A percentile compares a stretch with the other conserved stretches of the same genome.
Conservation (phyloP, 495 filamentous ascomycete species). For the Penicillium salamii region DNA sequence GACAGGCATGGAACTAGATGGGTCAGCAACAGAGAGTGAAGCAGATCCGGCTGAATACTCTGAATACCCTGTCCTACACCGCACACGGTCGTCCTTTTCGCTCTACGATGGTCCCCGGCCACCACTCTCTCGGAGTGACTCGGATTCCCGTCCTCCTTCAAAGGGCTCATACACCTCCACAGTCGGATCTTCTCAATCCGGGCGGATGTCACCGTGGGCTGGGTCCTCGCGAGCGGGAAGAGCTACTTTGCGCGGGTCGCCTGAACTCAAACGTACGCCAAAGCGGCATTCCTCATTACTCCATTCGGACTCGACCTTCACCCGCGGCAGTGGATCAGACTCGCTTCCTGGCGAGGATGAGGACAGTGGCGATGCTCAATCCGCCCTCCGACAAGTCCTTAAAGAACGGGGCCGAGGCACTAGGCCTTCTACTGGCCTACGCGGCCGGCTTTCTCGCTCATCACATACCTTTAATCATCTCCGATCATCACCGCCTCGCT, state of each 20-base stretch:
- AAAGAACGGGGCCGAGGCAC: slow-evolving; percentile 58
- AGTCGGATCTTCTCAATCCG: slow-evolving; percentile 40
- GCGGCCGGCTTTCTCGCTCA: slow-evolving; percentile 27
- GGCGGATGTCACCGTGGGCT: slow-evolving; percentile 43
- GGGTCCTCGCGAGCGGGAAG: slow-evolving; percentile 30
- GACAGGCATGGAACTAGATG: slow-evolving; percentile 45
- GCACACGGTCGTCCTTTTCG: slow-evolving; percentile 60
- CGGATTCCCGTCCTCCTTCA: slow-evolving; percentile 50
- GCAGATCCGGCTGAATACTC: slow-evolving; percentile 61
- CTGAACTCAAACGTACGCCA: slow-evolving; percentile 37
- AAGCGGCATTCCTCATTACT: slow-evolving; percentile 35
- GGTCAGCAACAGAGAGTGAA: slow-evolving; percentile 47
- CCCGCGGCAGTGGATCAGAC: slow-evolving; percentile 46
- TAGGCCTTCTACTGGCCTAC: slow-evolving; percentile 32
- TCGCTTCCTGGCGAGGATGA: slow-evolving; percentile 52
- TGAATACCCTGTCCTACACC: slow-evolving; percentile 63
- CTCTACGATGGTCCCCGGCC: slow-evolving; percentile 52
- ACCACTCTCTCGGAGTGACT: slow-evolving; percentile 50
- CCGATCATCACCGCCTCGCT: slow-evolving; percentile 45
- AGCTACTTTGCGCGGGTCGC: slow-evolving; percentile 27
- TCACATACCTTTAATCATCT: slow-evolving; percentile 38
- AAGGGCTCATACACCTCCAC: slow-evolving; percentile 51
- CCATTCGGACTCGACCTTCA: slow-evolving; percentile 35
- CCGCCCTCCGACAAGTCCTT: slow-evolving; percentile 71
- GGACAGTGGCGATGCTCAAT: slow-evolving; percentile 51